A percentile compares a stretch with the other conserved stretches of the same genome.
Conservation (phyloP, 2,329 filamentous ascomycete species). For the Shiraia sp. region DNA sequence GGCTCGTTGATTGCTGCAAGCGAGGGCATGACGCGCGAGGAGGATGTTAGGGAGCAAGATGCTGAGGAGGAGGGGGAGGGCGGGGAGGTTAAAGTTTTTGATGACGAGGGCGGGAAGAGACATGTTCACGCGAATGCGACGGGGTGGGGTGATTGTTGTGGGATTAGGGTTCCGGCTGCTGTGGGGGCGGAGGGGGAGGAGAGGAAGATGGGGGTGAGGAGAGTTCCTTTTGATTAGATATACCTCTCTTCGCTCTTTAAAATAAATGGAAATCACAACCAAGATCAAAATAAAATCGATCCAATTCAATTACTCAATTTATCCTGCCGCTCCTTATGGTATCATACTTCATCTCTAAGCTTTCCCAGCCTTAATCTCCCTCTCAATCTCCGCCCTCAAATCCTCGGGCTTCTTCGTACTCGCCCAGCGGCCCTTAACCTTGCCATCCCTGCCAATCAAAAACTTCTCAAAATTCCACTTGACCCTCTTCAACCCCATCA, state of each 20-base stretch:
- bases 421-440: conserved; percentile 84
- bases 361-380: conserved; percentile 60
- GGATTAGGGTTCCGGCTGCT: conserved; percentile 94
- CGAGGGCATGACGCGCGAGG: conserved; percentile 75
- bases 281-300: no score
- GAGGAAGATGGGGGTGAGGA: conserved; percentile 71
- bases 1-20: conserved; percentile 80
- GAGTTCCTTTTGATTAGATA: conserved; percentile 86
- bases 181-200: conserved; percentile 88
- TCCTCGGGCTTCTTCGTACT: conserved; percentile 84
- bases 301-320: no score
- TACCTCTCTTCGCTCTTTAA: no score
- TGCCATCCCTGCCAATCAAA: conserved; percentile 80
- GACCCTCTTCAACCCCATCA: conserved; percentile 85
- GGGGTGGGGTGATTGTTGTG: conserved; percentile 93
- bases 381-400: conserved; percentile 74
- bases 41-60: conserved; percentile 53
- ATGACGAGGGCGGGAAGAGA: conserved; percentile 66
- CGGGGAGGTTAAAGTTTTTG: conserved; percentile 59
- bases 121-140: conserved; percentile 67
- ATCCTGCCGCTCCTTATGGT: no score
- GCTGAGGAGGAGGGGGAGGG: conserved; percentile 48
- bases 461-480: conserved; percentile 99
- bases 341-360: conserved; percentile 1
- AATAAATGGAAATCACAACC: neutral